phyloP scores from a whole-genome alignment of 257 asterid genomes.

The Solanum chiquidenum region DNA sequence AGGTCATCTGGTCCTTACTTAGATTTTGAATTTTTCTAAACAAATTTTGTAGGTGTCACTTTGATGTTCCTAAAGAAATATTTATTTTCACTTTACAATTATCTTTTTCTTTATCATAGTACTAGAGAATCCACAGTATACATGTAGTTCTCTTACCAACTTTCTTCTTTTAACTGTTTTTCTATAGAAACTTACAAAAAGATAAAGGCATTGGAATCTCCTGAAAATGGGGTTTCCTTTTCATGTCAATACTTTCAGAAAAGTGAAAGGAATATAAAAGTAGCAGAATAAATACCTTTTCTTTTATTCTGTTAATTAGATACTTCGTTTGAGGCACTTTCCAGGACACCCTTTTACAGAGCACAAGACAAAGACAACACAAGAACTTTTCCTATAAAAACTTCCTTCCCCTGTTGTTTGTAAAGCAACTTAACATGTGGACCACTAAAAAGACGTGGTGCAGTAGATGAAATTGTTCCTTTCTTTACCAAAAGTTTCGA shows the following conservation, averaged over 20 bases:
- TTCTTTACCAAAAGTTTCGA: background rate
- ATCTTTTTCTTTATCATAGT: background rate
- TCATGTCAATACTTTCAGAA: background rate
- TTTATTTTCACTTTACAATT: background rate
- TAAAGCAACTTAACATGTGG: constrained; percentile 15
- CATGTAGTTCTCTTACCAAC: background rate
- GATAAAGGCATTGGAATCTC: constrained; percentile 1
- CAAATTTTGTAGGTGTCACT: constrained; percentile 7
- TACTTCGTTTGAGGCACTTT: constrained; percentile 7
- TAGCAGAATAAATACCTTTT: background rate
- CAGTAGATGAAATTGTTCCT: background rate
- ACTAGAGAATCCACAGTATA: background rate
- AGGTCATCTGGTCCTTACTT: constrained; percentile 73
- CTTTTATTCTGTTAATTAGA: background rate
- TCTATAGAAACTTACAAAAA: background rate
- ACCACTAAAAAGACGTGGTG: background rate
- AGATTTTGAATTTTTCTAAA: constrained; percentile 78
- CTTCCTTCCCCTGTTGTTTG: constrained; percentile 30
- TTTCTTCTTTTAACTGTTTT: background rate
- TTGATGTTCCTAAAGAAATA: constrained; percentile 11
- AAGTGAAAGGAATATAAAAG: background rate
- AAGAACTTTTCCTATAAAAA: constrained; percentile 5
- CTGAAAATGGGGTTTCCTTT: background rate
- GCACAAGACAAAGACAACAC: constrained; percentile 5
- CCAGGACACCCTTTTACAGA: constrained; percentile 11